A percentile compares a stretch with the other conserved stretches of the same genome.
Conservation (phyloP, 2,329 filamentous ascomycete species). For the Aureobasidium sp. region DNA sequence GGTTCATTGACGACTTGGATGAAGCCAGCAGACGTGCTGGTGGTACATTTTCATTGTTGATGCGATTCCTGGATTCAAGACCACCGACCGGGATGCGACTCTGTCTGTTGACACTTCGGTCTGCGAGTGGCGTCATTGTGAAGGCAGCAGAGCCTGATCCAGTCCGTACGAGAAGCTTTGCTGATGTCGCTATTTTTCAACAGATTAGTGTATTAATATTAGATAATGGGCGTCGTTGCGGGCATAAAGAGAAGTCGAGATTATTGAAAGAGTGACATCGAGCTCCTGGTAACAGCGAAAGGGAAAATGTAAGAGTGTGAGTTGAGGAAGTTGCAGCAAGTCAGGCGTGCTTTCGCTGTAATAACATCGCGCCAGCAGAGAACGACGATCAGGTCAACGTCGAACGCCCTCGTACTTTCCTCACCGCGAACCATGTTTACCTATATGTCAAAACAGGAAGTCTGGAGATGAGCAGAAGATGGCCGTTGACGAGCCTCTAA, state of each 20-base stretch:
- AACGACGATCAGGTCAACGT: background rate
- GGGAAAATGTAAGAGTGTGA: background rate
- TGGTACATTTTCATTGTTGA: slow-evolving; percentile 19
- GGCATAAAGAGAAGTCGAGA: background rate
- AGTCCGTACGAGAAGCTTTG: background rate
- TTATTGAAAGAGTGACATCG: slow-evolving; percentile 9
- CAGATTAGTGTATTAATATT: background rate
- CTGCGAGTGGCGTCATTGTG: slow-evolving; percentile 19
- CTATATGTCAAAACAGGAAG: slow-evolving; percentile 1
- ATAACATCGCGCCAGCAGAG: background rate
- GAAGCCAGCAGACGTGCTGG: slow-evolving; percentile 21
- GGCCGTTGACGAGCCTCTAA: slow-evolving; percentile 1
- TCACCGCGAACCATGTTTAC: background rate
- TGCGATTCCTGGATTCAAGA: slow-evolving; percentile 7
- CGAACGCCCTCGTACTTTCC: slow-evolving; percentile 3
- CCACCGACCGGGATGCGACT: slow-evolving; percentile 2
- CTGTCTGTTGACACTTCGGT: slow-evolving; percentile 21
- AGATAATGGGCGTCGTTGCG: background rate
- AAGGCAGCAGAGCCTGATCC: background rate
- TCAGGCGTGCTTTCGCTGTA: background rate
- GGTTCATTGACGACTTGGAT: slow-evolving; percentile 25
- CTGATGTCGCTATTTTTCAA: background rate
- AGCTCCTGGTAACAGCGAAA: background rate
- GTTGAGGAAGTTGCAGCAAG: background rate
- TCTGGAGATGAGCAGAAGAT: slow-evolving; percentile 2